Evolutionary conservation across 2,329 filamentous ascomycete genomes (phyloP), one percentile per base, ranked within the genome.

Genomic region (Ophiostoma pallidulum): DNA sequence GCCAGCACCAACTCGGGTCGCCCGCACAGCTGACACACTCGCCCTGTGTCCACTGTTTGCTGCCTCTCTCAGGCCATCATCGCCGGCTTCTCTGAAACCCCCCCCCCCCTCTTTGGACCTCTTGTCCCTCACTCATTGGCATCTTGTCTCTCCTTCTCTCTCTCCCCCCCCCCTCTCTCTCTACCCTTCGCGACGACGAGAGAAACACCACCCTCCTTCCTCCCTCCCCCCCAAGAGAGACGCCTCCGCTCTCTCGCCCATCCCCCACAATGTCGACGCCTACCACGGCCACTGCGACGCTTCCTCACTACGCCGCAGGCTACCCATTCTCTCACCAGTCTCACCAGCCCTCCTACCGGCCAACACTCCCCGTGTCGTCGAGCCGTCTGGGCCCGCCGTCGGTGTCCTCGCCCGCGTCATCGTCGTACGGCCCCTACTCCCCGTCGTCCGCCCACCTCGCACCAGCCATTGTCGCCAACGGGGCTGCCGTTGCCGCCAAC

Each of bases 261-360:
- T 41, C 45, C 48, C 45, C n/a, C 48, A 51, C 50, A 64, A 90
- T 91, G 86, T 90, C 86, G 73, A 89, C 85, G 58, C 85, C 86
- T 57, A 87, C 84, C 53, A 84, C 82, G 60, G 82, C 82, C 59
- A 84, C 82, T 64, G 81, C 81, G 60, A 84, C 81, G 57, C 73
- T 86, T 61, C 80, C 81, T 62, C 78, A 77, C 59, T 80, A 82
- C 65, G 77, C 76, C 53, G 75, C 75, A 60, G 80, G 81, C 70
- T 82, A 82, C 60, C 73, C 78, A 60, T 77, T 79, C 59, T 61
- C 74, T 40, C 73, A 72, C 55, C 64, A 70, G 51, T 61, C 74
- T 40, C 73, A 72, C 55, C 64, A 70, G 51, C 61, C 69, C 33
- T 56, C 64, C 13, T 65, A 61, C 54, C 61, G 62, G 16, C 55